Evolutionary conservation across 768 basidiomycete species (phyloP), one percentile per base, ranked within the genome.

Genomic region (Pisolithus microcarpus): DNA sequence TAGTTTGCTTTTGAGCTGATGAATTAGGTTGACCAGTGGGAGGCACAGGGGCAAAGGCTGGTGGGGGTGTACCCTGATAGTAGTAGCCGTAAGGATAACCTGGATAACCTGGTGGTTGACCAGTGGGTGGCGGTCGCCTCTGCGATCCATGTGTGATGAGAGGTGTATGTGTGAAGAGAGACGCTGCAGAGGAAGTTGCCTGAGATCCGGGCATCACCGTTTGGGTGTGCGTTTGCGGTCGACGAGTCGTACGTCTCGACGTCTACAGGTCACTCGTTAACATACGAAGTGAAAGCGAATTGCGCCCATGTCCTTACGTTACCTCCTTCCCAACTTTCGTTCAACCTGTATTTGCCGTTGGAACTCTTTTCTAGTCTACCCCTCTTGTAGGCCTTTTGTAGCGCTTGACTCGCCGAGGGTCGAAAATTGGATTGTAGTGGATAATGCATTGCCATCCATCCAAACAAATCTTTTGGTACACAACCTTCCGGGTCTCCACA

Each of bases 351-450:
- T 63, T 83, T 85, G 3, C 85, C 85, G 46, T 75, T 74, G n/a
- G 68, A 73, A 28, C 76, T 77, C 63, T 92, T 93, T 61, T 87
- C 82, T 48, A 93, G 76, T 23, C 91, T 74, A 8, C 90, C 90
- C 43, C 89, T 76, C 64, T 83, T 87, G 67, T 73, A 89, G 4
- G 91, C 90, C 58, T 91, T 92, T 65, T 90, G 87, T 49, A 93
- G 69, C 7, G 91, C 91, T 65, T 93, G 91, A 59, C 87, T 89
- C 4, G 91, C 91, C 2, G 87, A 91, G 2, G 91, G 88, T 36
- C 91, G 75, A 61, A 93, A 93, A 70, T 92, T 93, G n/a, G 78
- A 82, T 64, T 90, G 87, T 5, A 93, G 64, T 11, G 91, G 91
- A 64, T 89, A 93, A 37, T 80, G 77, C 28, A 79, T 72, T 4